phyloP scores from a whole-genome alignment of 73 alveolate species.

The Tetrahymena thermophila region DNA sequence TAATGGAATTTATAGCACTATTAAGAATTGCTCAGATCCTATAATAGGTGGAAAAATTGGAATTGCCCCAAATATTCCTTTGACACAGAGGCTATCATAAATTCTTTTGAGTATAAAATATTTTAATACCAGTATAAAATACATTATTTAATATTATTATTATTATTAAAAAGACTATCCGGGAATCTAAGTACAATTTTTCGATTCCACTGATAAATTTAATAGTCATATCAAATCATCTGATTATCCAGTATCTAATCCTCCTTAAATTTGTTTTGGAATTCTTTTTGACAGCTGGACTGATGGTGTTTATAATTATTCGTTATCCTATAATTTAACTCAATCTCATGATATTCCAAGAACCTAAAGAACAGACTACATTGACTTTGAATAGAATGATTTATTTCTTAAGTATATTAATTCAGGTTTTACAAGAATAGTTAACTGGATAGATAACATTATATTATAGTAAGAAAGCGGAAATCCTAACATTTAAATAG shows the following conservation, averaged over 20 bases:
- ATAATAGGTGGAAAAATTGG: constrained; percentile 6
- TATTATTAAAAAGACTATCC: neutral
- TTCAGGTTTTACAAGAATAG: constrained; percentile 20
- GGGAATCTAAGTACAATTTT: neutral
- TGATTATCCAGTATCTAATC: neutral
- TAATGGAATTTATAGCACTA: neutral
- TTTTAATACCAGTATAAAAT: too few species aligned
- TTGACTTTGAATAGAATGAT: neutral
- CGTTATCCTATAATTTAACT: neutral
- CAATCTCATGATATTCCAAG: neutral
- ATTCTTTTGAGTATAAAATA: neutral
- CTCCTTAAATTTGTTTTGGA: neutral
- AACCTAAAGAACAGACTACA: neutral
- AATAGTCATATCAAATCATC: neutral
- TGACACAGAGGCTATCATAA: neutral
- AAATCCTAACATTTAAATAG: neutral
- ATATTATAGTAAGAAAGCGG: constrained; percentile 4
- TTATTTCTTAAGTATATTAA: neutral
- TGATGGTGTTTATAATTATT: neutral
- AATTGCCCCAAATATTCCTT: neutral
- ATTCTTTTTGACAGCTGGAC: neutral
- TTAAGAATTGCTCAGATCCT: neutral
- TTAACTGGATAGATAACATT: constrained; percentile 21
- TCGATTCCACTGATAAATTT: neutral
- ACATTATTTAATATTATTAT: too few species aligned